Conservation (phyloP, 106 monocot species). For the Allium sativum region DNA sequence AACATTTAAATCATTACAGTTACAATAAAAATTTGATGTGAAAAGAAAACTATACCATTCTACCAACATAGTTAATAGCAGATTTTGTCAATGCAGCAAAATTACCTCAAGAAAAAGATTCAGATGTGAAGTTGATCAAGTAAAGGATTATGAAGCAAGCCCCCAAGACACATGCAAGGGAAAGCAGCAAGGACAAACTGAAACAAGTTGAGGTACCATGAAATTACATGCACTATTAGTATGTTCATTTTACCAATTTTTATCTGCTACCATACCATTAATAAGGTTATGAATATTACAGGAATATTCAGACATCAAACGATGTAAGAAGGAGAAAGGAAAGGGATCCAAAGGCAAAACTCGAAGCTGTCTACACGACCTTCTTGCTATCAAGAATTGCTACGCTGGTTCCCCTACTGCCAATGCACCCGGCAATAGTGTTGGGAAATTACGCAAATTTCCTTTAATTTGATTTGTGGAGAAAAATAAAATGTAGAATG, state of each 20-base stretch:
- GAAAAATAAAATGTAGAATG: too few species aligned
- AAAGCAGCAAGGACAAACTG: background rate
- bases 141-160: background rate
- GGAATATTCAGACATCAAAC: background rate
- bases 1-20: too few species aligned
- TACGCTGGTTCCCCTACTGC: background rate
- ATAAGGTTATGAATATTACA: too few species aligned
- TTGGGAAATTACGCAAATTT: too few species aligned
- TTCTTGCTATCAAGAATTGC: conserved; percentile 1
- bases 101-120: background rate
- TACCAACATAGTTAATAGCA: background rate
- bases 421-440: background rate
- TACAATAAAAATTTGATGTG: too few species aligned
- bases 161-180: background rate
- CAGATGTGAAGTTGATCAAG: too few species aligned
- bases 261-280: too few species aligned
- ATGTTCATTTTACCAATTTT: too few species aligned
- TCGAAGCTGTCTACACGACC: too few species aligned
- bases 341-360: background rate
- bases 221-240: background rate
- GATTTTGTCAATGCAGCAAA: background rate
- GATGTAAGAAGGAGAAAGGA: background rate
- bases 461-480: too few species aligned
- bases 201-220: background rate
- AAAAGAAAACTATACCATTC: too few species aligned